Base-by-base conservation (phyloP, 2,329 filamentous ascomycete genomes). In the Fusarium sp. region DNA sequence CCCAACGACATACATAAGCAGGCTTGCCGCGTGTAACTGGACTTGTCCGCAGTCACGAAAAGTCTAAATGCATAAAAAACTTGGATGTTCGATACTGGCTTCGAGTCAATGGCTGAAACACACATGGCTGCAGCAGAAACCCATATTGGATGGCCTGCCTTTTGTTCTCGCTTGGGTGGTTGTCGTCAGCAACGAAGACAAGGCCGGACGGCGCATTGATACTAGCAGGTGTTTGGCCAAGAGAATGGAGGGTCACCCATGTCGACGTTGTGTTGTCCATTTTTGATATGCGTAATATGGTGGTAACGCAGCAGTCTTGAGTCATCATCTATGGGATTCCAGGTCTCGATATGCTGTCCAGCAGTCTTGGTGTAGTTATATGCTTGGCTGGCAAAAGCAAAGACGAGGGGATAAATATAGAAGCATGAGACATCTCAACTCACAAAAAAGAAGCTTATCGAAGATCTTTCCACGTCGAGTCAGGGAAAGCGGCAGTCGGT, bases 101-200 rank as follows among this genome's bases (percentile, higher is more conserved):
- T 33, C 39, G 44, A 54, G 26, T 33, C 31, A 41, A 52, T 63
- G 54, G 64, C 44, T 73, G 60, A 69, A 75, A 75, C 60, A 51
- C 36, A 44, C 31, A 66, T 55, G 55, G 38, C 24, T 48, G 49
- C 41, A 61, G 39, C 26, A 26, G 26, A 58, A 54, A 14, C 39
- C 17, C 48, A 66, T 48, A 63, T 59, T 72, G 67, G 71, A 38
- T 28, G 28, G n/a, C 41, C 31, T 55, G 18, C 33, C 48, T 58
- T 66, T 63, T 73, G 52, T 62, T 67, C 49, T 49, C 38, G 63
- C 70, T 68, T 47, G 60, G 60, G 54, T 55, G 62, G 75, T 68
- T 71, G 74, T 74, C 72, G 76, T 77, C 74, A 76, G 76, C 76
- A 73, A 73, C 70, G 49, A 77, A 75, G 74, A 70, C 70, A 75